Base-by-base conservation (phyloP, 1,139 yeast species). In the Ogataea hybrid region DNA sequence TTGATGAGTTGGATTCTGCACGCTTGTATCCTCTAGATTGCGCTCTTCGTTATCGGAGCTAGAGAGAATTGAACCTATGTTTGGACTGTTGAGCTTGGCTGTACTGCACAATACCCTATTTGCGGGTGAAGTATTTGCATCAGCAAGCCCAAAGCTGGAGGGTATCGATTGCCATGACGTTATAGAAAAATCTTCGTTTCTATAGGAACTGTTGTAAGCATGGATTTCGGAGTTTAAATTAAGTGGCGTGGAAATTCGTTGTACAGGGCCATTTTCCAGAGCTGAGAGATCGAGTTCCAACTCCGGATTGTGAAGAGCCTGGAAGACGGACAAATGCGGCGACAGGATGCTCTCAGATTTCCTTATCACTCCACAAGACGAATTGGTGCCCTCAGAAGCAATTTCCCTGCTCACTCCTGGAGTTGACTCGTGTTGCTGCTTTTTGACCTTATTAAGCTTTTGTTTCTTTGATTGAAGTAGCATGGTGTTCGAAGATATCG, bases 281-380 rank as follows among this genome's bases (percentile, higher is more conserved):
- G 38, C 42, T 15, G 43, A 35, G 4, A 49, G 15, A 5, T 52
- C 51, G 17, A 49, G 31, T 22, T 59, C 61, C 39, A 61, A 48
- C 6, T 57, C 57, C 3, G 65, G 64, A 39, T 60, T 54, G 12
- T 56, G 57, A 15, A 61, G 44, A 12, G 59, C 60, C 35, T 58
- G 53, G 35, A 53, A 53, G 3, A 61, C 54, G 0, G 65, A 61
- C 18, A 51, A 32, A 39, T 59, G 64, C 11, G 63, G 62, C 1
- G 65, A 52, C 7, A 60, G 46, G 3, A 59, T 32, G 31, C 44
- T 43, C 11, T 48, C 48, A 7, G 47, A 42, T 9, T 37, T 35
- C 17, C 31, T 38, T 32, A 42, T 34, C 30, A 32, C 10, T 17
- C 39, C 37, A 11, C 34, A 23, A 7, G 42, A 33, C 28, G 30